Conservation (phyloP, 2,329 filamentous ascomycete species). For the Colletotrichum karsti region DNA sequence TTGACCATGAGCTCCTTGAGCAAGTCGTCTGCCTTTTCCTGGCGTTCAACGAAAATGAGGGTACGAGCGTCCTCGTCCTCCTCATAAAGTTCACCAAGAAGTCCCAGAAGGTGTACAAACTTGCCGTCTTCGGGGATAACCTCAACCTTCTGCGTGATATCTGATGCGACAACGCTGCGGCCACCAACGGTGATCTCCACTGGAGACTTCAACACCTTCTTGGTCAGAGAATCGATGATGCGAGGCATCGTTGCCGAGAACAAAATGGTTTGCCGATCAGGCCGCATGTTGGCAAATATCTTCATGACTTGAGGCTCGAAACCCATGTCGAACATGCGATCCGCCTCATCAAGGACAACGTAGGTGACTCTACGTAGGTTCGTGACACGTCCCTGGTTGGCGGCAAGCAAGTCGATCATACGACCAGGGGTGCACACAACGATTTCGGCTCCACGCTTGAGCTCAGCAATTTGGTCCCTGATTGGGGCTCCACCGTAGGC, state of each 20-base stretch:
- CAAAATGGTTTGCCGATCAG: constrained; percentile 91
- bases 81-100: constrained; percentile 87
- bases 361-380: constrained; percentile 91
- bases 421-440: constrained; percentile 95
- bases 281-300: constrained; percentile 90
- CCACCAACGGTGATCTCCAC: constrained; percentile 94
- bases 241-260: constrained; percentile 97
- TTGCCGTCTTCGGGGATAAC: constrained; percentile 85
- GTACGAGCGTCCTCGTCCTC: constrained; percentile 89
- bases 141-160: constrained; percentile 93
- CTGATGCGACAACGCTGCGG: constrained; percentile 84
- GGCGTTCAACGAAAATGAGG: constrained; percentile 90
- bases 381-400: constrained; percentile 93
- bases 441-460: constrained; percentile 95
- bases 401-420: constrained; percentile 93
- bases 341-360: constrained; percentile 94
- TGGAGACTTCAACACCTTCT: constrained; percentile 85
- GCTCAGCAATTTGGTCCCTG: constrained; percentile 95
- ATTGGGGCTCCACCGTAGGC: constrained; percentile 96
- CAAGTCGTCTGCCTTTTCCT: constrained; percentile 86
- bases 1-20: constrained; percentile 82
- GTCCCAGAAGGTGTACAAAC: constrained; percentile 83
- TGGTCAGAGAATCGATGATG: constrained; percentile 89
- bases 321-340: constrained; percentile 99
- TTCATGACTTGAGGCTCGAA: constrained; percentile 99